phyloP scores from a whole-genome alignment of 225 moss, liverwort and hornwort genomes.

The Lunularia cruciata region DNA sequence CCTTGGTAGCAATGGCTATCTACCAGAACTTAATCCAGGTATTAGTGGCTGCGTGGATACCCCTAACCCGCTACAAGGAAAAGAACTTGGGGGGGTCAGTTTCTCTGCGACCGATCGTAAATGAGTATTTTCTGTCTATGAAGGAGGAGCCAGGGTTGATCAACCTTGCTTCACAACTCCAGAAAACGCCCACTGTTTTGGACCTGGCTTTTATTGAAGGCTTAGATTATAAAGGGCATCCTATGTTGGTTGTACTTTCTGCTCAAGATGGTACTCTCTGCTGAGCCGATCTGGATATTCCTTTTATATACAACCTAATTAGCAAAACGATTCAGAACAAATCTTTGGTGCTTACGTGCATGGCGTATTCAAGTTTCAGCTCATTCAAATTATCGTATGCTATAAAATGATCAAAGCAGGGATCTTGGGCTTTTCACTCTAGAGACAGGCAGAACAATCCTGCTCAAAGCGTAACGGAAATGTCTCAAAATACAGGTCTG shows the following conservation, averaged over 20 bases:
- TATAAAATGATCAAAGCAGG: too few relatives aligned
- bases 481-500: constrained; percentile 28
- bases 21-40: constrained; percentile 40
- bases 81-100: constrained; percentile 11
- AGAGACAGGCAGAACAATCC: neutral
- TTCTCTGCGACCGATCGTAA: constrained; percentile 26
- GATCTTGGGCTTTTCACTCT: too few relatives aligned
- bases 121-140: constrained; percentile 31
- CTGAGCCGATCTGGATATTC: neutral
- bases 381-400: too few relatives aligned
- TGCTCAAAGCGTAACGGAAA: neutral
- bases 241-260: constrained; percentile 43
- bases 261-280: constrained; percentile 38
- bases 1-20: constrained; percentile 41
- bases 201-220: constrained; percentile 37
- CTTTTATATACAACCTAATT: too few relatives aligned
- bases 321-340: too few relatives aligned
- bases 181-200: constrained; percentile 25
- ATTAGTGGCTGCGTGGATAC: constrained; percentile 38
- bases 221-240: constrained; percentile 48
- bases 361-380: too few relatives aligned
- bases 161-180: constrained; percentile 32
- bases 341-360: too few relatives aligned
- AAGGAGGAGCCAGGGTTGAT: constrained; percentile 17
- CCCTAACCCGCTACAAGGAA: constrained; percentile 21